phyloP scores from a whole-genome alignment of 2,329 filamentous ascomycete genomes.

The Claviceps cyperi region DNA sequence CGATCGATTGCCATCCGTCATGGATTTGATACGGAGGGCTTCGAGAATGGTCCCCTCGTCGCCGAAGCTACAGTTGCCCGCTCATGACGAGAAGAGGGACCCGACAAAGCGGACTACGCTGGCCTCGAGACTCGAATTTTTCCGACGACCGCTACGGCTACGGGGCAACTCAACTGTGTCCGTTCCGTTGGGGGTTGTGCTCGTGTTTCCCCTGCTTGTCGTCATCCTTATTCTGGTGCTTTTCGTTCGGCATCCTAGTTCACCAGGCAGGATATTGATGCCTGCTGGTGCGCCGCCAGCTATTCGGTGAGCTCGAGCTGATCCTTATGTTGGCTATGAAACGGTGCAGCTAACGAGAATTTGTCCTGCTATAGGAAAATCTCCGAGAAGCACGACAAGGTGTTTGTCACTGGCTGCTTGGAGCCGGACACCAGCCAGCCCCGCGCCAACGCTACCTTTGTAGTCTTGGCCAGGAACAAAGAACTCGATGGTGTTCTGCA shows the following conservation, averaged over 20 bases:
- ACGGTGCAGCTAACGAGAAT: neutral
- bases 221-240: constrained; percentile 82
- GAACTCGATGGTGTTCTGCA: constrained; percentile 92
- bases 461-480: constrained; percentile 90
- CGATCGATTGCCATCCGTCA: constrained; percentile 16
- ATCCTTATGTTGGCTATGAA: neutral
- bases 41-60: constrained; percentile 32
- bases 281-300: constrained; percentile 76
- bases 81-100: constrained; percentile 34
- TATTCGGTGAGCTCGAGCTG: constrained; percentile 51
- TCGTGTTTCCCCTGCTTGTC: constrained; percentile 84
- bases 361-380: constrained; percentile 56
- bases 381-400: constrained; percentile 91
- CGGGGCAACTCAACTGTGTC: constrained; percentile 86
- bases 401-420: constrained; percentile 82
- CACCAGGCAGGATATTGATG: constrained; percentile 69
- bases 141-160: constrained; percentile 73
- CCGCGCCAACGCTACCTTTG: constrained; percentile 86
- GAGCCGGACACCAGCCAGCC: constrained; percentile 65
- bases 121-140: constrained; percentile 54
- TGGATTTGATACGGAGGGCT: constrained; percentile 46
- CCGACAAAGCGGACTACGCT: constrained; percentile 24
- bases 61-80: constrained; percentile 29
- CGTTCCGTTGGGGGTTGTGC: constrained; percentile 79
- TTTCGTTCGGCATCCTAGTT: constrained; percentile 76